Evolutionary conservation across 768 basidiomycete species (phyloP).

Genomic region (Panaeolus cyanescens): DNA sequence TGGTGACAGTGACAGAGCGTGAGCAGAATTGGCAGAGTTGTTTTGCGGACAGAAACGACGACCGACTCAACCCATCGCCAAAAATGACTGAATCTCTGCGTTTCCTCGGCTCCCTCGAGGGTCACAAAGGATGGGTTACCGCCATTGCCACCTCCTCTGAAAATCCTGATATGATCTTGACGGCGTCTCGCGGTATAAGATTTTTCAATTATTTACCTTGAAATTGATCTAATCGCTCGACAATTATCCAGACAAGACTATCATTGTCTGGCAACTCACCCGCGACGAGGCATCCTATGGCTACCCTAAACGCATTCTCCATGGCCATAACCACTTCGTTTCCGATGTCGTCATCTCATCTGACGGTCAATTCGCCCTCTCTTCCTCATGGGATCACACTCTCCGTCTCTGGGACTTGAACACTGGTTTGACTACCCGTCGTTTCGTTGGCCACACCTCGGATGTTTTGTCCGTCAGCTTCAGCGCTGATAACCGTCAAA

Average conservation of each 20-base stretch:
- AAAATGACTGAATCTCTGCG: conserved; percentile 84
- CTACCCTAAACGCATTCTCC: conserved; percentile 95
- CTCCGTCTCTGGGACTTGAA: conserved; percentile 99
- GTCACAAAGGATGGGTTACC: conserved; percentile 98
- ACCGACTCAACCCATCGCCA: conserved; percentile 30
- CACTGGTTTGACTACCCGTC: conserved; percentile 93
- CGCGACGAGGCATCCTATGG: conserved; percentile 91
- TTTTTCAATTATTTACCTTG: conserved; percentile 14
- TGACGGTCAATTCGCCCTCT: conserved; percentile 98
- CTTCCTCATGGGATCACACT: conserved; percentile 99
- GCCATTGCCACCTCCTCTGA: conserved; percentile 98
- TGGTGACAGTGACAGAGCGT: conserved; percentile 35
- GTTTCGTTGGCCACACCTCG: conserved; percentile 97
- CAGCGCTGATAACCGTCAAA: conserved; percentile 99
- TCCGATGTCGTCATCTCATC: conserved; percentile 99
- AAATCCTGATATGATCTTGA: conserved; percentile 99
- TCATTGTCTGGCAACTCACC: conserved; percentile 99
- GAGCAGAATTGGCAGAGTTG: conserved; percentile 8
- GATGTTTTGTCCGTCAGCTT: conserved; percentile 99
- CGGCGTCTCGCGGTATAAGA: conserved; percentile 87
- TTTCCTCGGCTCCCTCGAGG: conserved; percentile 89
- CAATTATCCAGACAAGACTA: conserved; percentile 86
- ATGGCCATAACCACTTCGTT: conserved; percentile 99
- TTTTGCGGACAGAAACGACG: conserved; percentile 29
- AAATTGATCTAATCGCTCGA: conserved; percentile 15